A percentile compares a stretch with the other conserved stretches of the same genome.
Evolutionary conservation across 2,329 filamentous ascomycete species (phyloP).

Genomic region (Botryosphaeria dothidea): DNA sequence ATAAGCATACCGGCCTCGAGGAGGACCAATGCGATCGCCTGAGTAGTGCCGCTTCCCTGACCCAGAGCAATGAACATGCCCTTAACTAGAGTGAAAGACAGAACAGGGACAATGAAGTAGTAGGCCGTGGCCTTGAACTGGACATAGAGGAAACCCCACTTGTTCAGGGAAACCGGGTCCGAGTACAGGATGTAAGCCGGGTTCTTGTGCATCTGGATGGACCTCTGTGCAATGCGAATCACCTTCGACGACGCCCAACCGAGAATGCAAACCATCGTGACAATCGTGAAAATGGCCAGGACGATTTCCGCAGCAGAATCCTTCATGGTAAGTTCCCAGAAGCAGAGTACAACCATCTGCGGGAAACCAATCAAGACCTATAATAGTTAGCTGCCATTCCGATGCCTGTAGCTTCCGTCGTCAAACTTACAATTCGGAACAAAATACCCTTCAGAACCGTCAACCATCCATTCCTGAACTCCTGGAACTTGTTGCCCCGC

Average conservation of each 20-base stretch:
- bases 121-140: conserved; percentile 95
- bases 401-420: not conserved
- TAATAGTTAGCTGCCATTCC: conserved; percentile 33
- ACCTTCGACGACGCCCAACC: conserved; percentile 89
- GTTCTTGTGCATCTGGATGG: conserved; percentile 89
- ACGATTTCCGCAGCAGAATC: conserved; percentile 87
- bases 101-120: conserved; percentile 84
- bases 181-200: conserved; percentile 97
- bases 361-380: conserved; percentile 80
- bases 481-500: conserved; percentile 81
- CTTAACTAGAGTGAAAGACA: conserved; percentile 82
- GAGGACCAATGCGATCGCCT: conserved; percentile 79
- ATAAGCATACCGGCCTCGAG: conserved; percentile 81
- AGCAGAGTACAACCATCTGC: conserved; percentile 83
- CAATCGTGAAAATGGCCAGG: conserved; percentile 83
- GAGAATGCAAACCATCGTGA: conserved; percentile 76
- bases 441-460: conserved; percentile 91
- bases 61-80: conserved; percentile 83
- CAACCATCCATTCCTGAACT: conserved; percentile 93
- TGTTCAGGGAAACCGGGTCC: conserved; percentile 89
- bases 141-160: conserved; percentile 97
- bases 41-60: conserved; percentile 69
- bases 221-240: conserved; percentile 83
- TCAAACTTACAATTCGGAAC: conserved; percentile 65
- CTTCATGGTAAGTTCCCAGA: conserved; percentile 87